Conservation (phyloP, 495 filamentous ascomycete genomes). For the Lentithecium fluviatile region DNA sequence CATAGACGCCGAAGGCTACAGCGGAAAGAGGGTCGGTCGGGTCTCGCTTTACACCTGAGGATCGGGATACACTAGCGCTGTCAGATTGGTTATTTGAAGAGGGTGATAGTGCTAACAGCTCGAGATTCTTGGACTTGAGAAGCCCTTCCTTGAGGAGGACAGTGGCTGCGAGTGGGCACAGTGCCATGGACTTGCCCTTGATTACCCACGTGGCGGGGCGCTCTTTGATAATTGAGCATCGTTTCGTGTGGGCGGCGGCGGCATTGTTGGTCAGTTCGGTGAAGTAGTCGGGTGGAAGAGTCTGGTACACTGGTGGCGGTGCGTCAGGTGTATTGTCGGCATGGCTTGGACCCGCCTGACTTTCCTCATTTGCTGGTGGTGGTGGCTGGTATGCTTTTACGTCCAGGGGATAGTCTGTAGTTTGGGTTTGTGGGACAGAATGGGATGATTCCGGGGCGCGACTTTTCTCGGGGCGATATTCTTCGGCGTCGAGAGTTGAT, state of each 20-base stretch:
- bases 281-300: conserved; percentile 13
- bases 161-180: conserved; percentile 43
- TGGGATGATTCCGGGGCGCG: background rate
- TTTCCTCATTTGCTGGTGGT: background rate
- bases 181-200: conserved; percentile 36
- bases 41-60: conserved; percentile 39
- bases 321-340: too few species aligned
- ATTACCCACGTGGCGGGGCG: conserved; percentile 41
- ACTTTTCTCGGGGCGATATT: background rate
- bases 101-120: conserved; percentile 37
- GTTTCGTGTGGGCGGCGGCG: background rate
- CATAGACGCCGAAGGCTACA: conserved; percentile 41
- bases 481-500: conserved; percentile 9
- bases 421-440: background rate
- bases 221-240: conserved; percentile 23
- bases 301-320: background rate
- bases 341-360: background rate
- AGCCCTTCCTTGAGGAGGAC: conserved; percentile 40
- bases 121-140: conserved; percentile 41
- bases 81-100: conserved; percentile 11
- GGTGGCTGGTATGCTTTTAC: background rate
- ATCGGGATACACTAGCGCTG: conserved; percentile 8
- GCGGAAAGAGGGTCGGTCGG: conserved; percentile 43
- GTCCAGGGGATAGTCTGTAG: background rate
- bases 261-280: conserved; percentile 1